A percentile compares a stretch with the other conserved stretches of the same genome.
Evolutionary conservation across 495 filamentous ascomycete species (phyloP).

Genomic region (Daldinia grandis): DNA sequence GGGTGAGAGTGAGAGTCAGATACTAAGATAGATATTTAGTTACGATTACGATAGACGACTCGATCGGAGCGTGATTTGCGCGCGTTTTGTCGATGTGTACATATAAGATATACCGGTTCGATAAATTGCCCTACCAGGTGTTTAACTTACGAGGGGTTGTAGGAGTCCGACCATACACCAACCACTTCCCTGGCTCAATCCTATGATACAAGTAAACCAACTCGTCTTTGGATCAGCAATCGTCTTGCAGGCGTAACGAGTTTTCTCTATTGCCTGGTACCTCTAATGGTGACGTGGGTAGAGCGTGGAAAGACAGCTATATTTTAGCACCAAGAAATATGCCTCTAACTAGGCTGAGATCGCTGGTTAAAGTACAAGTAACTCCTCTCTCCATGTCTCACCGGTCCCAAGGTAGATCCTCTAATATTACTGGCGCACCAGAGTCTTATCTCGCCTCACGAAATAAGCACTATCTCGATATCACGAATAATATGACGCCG

Average conservation of each 20-base stretch:
- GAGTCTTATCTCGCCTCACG: background rate
- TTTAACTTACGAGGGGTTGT: background rate
- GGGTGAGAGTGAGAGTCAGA: background rate
- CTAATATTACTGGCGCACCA: background rate
- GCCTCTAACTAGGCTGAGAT: background rate
- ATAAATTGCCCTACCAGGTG: too few relatives aligned
- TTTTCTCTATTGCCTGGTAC: too few relatives aligned
- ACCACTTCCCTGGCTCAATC: background rate
- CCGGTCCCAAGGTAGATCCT: background rate
- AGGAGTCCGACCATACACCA: background rate
- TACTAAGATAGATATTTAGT: background rate
- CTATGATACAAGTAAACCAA: background rate
- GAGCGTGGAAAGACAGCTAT: too few relatives aligned
- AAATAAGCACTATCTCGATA: background rate
- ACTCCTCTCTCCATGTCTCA: background rate
- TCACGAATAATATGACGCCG: background rate
- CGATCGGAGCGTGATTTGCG: background rate
- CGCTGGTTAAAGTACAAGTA: background rate
- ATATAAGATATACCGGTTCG: too few relatives aligned
- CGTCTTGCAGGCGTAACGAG: too few relatives aligned
- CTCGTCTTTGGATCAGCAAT: background rate
- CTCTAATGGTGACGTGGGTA: too few relatives aligned
- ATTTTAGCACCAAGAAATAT: background rate
- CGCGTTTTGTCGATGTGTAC: background rate
- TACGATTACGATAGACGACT: background rate